Base-by-base conservation (phyloP, 176 grass and related monocot species). In the Rhynchospora tenuis region DNA sequence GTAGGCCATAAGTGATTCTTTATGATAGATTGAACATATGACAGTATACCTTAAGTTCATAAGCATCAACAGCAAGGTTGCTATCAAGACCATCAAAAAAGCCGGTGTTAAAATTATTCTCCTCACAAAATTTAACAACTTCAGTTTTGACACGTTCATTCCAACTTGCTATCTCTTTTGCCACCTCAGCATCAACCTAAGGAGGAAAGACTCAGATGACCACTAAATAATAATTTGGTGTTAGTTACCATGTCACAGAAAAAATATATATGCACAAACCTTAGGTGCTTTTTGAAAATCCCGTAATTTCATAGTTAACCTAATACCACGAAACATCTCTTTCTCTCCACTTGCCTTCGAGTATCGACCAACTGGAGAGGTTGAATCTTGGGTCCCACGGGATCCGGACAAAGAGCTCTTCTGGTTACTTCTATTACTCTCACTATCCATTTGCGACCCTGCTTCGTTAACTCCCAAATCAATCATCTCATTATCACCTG, bases 241-340 rank as follows among this genome's bases (percentile, higher is more conserved):
- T 44, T 38, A 44, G 17, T 76, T 43, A 43, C 52, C 9, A 6
- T 11, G 52, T 42, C 61, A 38, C 64, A 27, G 64, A 87, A 47
- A 47, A 31, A 29, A 67, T 1, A 38, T 38, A 12, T 57, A 84
- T 47, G 43, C 52, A 50, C 82, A 88, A 66, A 98, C 96, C 96
- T 93, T 98, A 0, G 69, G 84, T 17, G 64, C 86, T 82, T 95
- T 98, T 59, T 92, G 81, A 80, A 97, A 92, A 75, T 95, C 92
- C 77, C 90, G 90, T 59, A 94, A 93, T 78, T 90, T 98, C 90
- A 94, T 91, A 65, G 96, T 98, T 89, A 98, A 91, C 78, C 91
- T 91, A 69, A 92, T 85, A 87, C 84, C 90, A 57, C 89, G 81
- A 33, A 90, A 52, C 83, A 83, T 79, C 43, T 95, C 80, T 90